Evolutionary conservation across 2,329 filamentous ascomycete genomes (phyloP).

Genomic region (Aspergillus calidoustus): DNA sequence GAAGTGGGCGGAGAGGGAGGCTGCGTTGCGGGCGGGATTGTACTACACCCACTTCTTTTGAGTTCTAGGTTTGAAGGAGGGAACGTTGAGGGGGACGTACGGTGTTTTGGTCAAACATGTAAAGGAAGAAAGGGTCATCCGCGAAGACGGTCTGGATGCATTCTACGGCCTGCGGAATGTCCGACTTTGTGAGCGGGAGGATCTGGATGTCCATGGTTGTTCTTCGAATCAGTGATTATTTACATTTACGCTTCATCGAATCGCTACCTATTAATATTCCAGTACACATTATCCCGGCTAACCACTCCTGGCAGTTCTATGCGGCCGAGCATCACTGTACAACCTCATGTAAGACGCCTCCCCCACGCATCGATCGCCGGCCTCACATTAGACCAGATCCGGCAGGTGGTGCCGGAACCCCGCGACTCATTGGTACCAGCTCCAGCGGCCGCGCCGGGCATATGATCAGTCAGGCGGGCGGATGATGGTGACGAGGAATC

Average conservation of each 20-base stretch:
- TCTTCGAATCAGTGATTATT: not conserved
- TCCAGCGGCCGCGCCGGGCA: not conserved
- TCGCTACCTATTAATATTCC: slow-evolving; percentile 15
- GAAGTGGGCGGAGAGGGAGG: slow-evolving; percentile 68
- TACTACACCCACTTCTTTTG: slow-evolving; percentile 50
- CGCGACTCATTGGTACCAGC: not conserved
- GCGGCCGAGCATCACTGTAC: slow-evolving; percentile 11
- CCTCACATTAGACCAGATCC: slow-evolving; percentile 12
- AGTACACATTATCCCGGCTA: not conserved
- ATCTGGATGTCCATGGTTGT: slow-evolving; percentile 59
- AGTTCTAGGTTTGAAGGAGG: slow-evolving; percentile 7
- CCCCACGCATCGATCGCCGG: slow-evolving; percentile 7
- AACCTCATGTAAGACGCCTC: not conserved
- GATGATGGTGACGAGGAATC: no score
- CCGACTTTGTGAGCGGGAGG: slow-evolving; percentile 58
- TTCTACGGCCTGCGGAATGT: slow-evolving; percentile 67
- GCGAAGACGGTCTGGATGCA: slow-evolving; percentile 70
- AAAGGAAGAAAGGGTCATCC: slow-evolving; percentile 69
- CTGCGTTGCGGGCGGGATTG: slow-evolving; percentile 62
- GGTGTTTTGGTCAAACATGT: slow-evolving; percentile 65
- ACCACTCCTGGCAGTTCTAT: slow-evolving; percentile 8
- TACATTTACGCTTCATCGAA: not conserved
- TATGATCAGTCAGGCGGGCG: not conserved
- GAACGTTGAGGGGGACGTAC: slow-evolving; percentile 42
- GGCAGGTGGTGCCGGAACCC: slow-evolving; percentile 16